A percentile compares a stretch with the other conserved stretches of the same genome.
These are phyloP conservation scores for Mycena vitilis DNA, from an alignment of 768 basidiomycete species.

Conservation along the genomic window DNA sequence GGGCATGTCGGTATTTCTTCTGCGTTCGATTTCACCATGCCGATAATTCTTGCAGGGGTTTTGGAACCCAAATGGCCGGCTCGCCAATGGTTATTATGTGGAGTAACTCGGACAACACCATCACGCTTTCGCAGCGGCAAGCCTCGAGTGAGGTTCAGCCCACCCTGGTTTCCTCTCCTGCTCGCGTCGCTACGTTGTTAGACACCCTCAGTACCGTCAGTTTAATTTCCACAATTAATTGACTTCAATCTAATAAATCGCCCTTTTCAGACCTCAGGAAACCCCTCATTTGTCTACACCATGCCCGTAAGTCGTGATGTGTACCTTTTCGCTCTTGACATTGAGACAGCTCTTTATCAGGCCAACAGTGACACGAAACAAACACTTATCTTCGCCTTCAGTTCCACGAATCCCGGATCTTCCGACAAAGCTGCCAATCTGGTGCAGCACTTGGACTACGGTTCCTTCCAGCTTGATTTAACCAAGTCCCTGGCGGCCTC, in stretches of 20 bases:
- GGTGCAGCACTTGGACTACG: constrained; percentile 58
- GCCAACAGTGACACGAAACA: constrained; percentile 54
- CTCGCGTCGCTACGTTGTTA: constrained; percentile 59
- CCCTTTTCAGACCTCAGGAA: constrained; percentile 52
- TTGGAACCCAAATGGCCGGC: constrained; percentile 64
- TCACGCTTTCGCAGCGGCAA: constrained; percentile 75
- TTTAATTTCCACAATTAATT: constrained; percentile 12
- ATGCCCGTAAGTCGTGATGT: constrained; percentile 55
- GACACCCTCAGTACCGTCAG: constrained; percentile 53
- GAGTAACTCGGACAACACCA: constrained; percentile 68
- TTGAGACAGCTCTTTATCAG: constrained; percentile 42
- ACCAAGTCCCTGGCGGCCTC: constrained; percentile 46
- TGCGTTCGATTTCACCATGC: neutral
- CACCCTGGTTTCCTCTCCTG: constrained; percentile 62
- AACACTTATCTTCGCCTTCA: constrained; percentile 71
- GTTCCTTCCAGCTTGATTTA: constrained; percentile 59
- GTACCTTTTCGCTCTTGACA: neutral
- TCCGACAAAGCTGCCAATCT: constrained; percentile 58
- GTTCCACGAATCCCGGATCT: constrained; percentile 59
- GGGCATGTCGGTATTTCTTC: constrained; percentile 59
- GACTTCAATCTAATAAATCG: constrained; percentile 15
- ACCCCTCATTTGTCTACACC: constrained; percentile 61
- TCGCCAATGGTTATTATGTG: constrained; percentile 82
- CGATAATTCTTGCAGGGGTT: constrained; percentile 59
- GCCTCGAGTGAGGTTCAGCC: constrained; percentile 68